Percentiles rank a stretch among this genome's conserved stretches.
These are phyloP conservation scores for Entophlyctis luteolus DNA, from an alignment of 192 early-diverging fungal species.

Conservation along the genomic window DNA sequence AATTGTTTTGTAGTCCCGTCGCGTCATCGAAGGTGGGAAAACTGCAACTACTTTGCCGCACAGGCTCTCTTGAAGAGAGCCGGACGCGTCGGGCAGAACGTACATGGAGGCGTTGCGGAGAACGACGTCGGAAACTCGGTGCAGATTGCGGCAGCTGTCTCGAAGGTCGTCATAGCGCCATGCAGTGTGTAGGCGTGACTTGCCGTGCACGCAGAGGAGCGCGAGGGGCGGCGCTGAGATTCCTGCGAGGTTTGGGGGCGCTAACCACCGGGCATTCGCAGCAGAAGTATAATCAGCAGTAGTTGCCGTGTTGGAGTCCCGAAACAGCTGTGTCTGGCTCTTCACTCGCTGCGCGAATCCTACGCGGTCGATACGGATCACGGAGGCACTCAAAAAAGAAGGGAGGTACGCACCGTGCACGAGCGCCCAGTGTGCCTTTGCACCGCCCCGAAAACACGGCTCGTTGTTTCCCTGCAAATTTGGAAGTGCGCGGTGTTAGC, in stretches of 20 bases:
- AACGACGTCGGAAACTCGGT: not conserved
- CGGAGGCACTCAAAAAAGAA: no score
- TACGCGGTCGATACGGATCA: no score
- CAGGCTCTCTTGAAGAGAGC: not conserved
- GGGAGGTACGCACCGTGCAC: constrained; percentile 24
- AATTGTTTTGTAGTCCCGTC: no score
- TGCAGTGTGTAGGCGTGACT: constrained; percentile 21
- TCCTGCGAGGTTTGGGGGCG: not conserved
- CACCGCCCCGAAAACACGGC: constrained; percentile 17
- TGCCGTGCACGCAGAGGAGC: constrained; percentile 26
- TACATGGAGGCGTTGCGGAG: not conserved
- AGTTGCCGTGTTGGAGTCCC: no score
- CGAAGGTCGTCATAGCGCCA: constrained; percentile 4
- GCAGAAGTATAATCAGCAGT: no score
- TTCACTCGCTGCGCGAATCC: no score
- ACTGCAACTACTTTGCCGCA: constrained; percentile 7
- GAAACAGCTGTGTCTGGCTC: no score
- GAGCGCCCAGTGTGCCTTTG: constrained; percentile 30
- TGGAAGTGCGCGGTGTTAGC: no score
- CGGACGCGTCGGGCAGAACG: not conserved
- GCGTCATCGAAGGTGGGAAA: no score
- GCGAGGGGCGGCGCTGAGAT: not conserved
- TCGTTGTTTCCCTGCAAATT: constrained; percentile 31
- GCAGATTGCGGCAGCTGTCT: constrained; percentile 12
- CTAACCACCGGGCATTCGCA: not conserved